Evolutionary conservation across 163 green algal species (phyloP), one percentile per base, ranked within the genome.

Genomic region (Chlamydomonas reinhardtii): DNA sequence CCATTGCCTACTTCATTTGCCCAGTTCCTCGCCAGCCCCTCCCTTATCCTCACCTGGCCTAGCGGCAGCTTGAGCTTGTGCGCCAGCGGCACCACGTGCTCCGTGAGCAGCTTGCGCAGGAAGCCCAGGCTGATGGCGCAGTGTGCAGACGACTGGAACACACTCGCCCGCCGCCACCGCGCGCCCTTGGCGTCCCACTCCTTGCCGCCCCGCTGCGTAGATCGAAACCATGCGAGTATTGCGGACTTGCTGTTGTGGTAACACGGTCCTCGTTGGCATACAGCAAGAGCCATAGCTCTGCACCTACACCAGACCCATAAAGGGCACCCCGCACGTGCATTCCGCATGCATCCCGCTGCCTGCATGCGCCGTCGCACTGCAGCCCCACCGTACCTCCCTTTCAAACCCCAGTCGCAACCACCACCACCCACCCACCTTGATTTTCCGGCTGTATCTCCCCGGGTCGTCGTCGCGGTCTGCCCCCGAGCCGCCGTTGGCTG

Each of bases 121-220:
- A 85, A 85, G 79, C 79, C 54, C 31, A 85, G 68, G 64, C 64
- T 76, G 79, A 85, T 72, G 79, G 79, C 79, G 34, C 79, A 85
- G 34, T 85, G 79, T 32, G 79, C 79, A 0, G 79, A 77, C 17
- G 79, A 85, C 79, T 85, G 39, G 68, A 85, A 85, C 32, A 56
- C 48, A 20, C 52, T 73, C 9, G 79, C 69, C 24, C 79, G 68
- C 54, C 79, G 79, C 79, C 79, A 85, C 17, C 79, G 68, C 15
- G 79, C 66, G 69, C 70, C 70, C 79, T 75, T 85, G 52, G 79
- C 79, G 68, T 85, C 79, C 79, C 79, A 85, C 79, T 85, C 79
- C 69, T 85, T 85, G 66, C 79, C 79, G 34, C 34, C 34, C 0
- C 79, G 79, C 54, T 48, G 34, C 20, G 25, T 4, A 43, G n/a